Evolutionary conservation across 1,284 basidiomycete genomes (phyloP).

Genomic region (Cutaneotrichosporon cavernicola): DNA sequence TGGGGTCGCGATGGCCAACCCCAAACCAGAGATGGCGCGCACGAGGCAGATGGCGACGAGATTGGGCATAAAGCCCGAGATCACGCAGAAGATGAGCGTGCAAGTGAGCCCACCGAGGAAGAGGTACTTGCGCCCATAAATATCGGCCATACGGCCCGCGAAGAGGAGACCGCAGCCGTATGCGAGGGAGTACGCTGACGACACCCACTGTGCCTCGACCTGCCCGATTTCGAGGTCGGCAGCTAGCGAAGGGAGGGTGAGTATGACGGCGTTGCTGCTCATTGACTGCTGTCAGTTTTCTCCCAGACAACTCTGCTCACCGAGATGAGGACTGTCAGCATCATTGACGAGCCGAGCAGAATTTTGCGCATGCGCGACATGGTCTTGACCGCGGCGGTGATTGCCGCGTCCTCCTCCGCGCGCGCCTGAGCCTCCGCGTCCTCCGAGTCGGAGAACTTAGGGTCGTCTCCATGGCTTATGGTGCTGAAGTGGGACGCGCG

Average conservation of each 20-base stretch:
- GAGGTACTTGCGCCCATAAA: constrained; percentile 46
- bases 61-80: constrained; percentile 29
- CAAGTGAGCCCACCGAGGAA: constrained; percentile 42
- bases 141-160: constrained; percentile 50
- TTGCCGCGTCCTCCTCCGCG: constrained; percentile 5
- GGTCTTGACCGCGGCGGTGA: constrained; percentile 1
- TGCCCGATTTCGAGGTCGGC: constrained; percentile 36
- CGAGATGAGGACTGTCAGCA: constrained; percentile 30
- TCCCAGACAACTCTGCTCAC: constrained; percentile 15
- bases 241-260: constrained; percentile 50
- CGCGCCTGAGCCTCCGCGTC: not conserved
- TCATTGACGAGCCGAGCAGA: constrained; percentile 29
- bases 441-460: constrained; percentile 7
- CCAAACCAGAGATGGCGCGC: constrained; percentile 31
- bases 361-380: constrained; percentile 18
- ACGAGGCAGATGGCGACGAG: constrained; percentile 27
- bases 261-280: constrained; percentile 20
- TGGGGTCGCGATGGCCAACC: constrained; percentile 29
- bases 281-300: constrained; percentile 17
- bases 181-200: constrained; percentile 50
- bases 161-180: constrained; percentile 51
- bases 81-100: constrained; percentile 23
- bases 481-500: too few species aligned
- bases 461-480: not conserved
- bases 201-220: constrained; percentile 49